Evolutionary conservation across 371 early-diverging fungal genomes (phyloP), one percentile per base, ranked within the genome.

Genomic region (Phascolomyces articulosus): DNA sequence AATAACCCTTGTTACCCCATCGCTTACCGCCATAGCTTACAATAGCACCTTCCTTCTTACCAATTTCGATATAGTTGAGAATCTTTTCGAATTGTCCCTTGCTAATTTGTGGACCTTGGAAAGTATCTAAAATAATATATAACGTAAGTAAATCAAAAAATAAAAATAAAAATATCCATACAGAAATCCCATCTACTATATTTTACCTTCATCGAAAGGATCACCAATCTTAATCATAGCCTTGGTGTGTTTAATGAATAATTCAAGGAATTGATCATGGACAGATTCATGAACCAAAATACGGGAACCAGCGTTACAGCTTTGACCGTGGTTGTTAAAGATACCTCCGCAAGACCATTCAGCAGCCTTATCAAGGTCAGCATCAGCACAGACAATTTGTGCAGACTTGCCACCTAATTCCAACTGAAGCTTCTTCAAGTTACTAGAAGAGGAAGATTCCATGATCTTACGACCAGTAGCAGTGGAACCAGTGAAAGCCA

Each of bases 331-430:
- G 74, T 95, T 95, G 71, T 87, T 82, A 70, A 85, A 94, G 67
- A 88, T 87, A 62, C 90, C 95, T 9, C 79, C 83, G 67, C 84
- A 76, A 15, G 89, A 85, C 65, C 85, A 84, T 55, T 80, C 79
- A n/a, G 93, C 92, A 8, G 94, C 94, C 55, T 82, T 77, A 20
- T 89, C 89, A 40, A 96, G 66, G 67, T 96, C 91, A 4, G 92
- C 94, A 70, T 94, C 95, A 7, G 85, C 88, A 75, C 90, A 92
- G 16, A 96, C 91, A 54, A 96, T 92, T 62, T 90, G 85, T 0
- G 96, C 92, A 26, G 88, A 89, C 82, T 97, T 97, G 58, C 97
- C 97, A 55, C 97, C 97, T 26, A 96, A 87, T 74, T 96, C 97
- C 24, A 96, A 87, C 29, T 91, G 85, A 26, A 92, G 84, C 20